These are phyloP conservation scores for Brassica hybrid DNA, from an alignment of 441 rosid genomes.

Conservation along the genomic window DNA sequence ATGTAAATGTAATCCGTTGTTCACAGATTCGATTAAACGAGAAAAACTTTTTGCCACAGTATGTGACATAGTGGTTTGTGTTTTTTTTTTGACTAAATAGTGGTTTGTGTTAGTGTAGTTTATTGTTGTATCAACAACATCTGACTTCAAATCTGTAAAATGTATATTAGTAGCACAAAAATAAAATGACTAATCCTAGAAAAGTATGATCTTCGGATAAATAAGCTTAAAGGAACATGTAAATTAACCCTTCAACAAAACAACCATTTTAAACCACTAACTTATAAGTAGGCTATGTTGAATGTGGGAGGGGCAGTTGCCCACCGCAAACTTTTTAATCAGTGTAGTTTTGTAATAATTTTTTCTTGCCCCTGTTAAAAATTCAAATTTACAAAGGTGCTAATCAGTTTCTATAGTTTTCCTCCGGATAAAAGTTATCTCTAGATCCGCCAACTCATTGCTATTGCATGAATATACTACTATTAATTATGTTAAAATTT, in stretches of 20 bases:
- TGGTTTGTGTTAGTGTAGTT: background rate
- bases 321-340: too few species aligned
- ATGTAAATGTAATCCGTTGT: background rate
- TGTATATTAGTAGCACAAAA: background rate
- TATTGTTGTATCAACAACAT: background rate
- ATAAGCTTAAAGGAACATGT: background rate
- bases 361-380: too few species aligned
- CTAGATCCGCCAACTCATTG: too few species aligned
- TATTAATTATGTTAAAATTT: background rate
- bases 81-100: background rate
- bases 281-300: background rate
- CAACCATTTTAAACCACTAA: background rate
- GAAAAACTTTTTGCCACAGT: background rate
- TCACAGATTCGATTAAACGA: background rate
- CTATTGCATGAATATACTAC: too few species aligned
- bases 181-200: background rate
- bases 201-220: background rate
- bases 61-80: background rate
- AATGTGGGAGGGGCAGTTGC: too few species aligned
- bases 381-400: too few species aligned
- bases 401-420: too few species aligned
- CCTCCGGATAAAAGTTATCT: too few species aligned
- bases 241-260: background rate
- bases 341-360: too few species aligned
- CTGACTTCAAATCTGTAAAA: background rate